Evolutionary conservation across 2,329 filamentous ascomycete genomes (phyloP), one percentile per base, ranked within the genome.

Genomic region (Juglanconis sp.): DNA sequence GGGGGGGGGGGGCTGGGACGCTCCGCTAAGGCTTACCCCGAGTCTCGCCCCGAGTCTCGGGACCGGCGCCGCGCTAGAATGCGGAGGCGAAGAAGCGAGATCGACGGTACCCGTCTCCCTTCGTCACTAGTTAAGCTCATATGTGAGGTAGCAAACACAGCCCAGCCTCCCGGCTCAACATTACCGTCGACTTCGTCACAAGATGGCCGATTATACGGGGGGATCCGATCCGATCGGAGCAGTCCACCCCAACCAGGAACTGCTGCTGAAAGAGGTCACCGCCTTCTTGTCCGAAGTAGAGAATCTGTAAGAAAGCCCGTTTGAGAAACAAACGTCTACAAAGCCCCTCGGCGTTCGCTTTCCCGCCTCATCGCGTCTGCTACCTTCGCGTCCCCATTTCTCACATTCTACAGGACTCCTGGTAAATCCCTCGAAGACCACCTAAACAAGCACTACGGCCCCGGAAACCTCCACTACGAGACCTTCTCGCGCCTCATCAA

Each of bases 391-490:
- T 24, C 24, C 24, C 24, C 24, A 24, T 24, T 24, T 2, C 24
- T 24, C 24, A 24, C 24, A 40, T 10, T 1, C 4, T 1, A 10
- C 13, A 79, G 77, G 42, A 81, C 77, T 0, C 79, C 78, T 0
- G 78, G 78, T 10, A 75, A 76, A 64, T 74, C 73, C 8, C 74
- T 81, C 48, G 78, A 81, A 66, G 68, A 67, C 2, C 67, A 68
- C 13, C 72, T 81, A 1, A 81, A 81, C 67, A 61, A 62, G 30
- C 65, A 76, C 9, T 79, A 79, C 63, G 77, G 77, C 3, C 76
- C 75, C 0, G 77, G 76, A 1, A 79, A 69, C 56, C 59, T 68
- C 1, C 76, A 71, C 63, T 80, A 79, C 66, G 75, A 79, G 3
- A 73, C 76, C 55, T 71, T 81, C 40, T 74, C 75, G 63, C 38